Evolutionary conservation across 1,284 basidiomycete genomes (phyloP), one percentile per base, ranked within the genome.

Genomic region (Moniliophthora roreri): DNA sequence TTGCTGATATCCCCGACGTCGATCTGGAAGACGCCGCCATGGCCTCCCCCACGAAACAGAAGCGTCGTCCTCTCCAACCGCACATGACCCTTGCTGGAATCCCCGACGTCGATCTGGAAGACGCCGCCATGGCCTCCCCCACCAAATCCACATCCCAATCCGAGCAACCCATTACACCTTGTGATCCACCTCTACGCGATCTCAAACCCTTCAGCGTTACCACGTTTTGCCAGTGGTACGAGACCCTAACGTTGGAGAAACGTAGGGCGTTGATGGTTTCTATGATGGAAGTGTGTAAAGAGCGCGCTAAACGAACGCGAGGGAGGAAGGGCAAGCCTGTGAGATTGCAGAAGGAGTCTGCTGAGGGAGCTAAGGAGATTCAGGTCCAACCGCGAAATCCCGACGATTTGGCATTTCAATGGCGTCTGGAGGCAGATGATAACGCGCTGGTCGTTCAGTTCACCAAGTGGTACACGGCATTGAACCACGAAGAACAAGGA

Each of bases 171-270:
- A 7, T 24, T 20, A 9, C 7, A 21, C 21, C 8, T 38, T 38
- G 37, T n/a, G n/a, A n/a, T n/a, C n/a, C n/a, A n/a, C n/a, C 11
- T 18, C 8, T 28, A 13, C 4, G 24, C 7, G n/a, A 24, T 23
- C 13, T 32, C 24, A 23, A 26, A 46, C 24, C 44, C 3, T 46
- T 46, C 15, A 24, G 26, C 11, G 16, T 26, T 11, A n/a, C 13
- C 13, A 28, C 44, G 11, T 46, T 46, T 15, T 28, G 26, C 44
- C 23, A 46, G 44, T 46, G 44, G 44, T 46, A 46, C 44, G 26
- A 46, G 13, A 46, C 44, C 11, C 13, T 46, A 1, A 46, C 44
- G 11, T 24, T 32, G 2, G 44, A 46, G 13, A 46, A 46, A 26
- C 44, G 44, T 9, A 46, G 26, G 26, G 24, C 44, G 3, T 28